Evolutionary conservation across 345 rosid genomes (phyloP).

Genomic region (Eutrema japonicum): DNA sequence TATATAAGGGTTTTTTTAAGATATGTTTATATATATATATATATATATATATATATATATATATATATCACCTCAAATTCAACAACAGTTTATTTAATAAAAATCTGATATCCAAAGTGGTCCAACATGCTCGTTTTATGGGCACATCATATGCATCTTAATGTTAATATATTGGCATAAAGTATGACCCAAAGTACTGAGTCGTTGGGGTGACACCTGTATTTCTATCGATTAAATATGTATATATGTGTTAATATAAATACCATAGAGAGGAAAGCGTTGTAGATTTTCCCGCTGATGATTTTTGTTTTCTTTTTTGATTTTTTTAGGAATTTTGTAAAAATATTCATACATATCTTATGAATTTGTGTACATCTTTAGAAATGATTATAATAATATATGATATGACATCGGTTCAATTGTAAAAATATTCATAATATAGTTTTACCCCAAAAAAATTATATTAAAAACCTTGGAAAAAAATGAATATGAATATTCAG

Average conservation of each 20-base stretch:
- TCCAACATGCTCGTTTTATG: slow-evolving; percentile 36
- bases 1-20: no score
- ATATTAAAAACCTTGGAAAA: not conserved
- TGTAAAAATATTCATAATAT: no score
- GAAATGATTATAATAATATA: not conserved
- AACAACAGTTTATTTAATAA: not conserved
- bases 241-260: not conserved
- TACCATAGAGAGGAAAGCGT: not conserved
- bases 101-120: slow-evolving; percentile 24
- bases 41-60: no score
- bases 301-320: not conserved
- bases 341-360: no score
- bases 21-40: no score
- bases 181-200: slow-evolving; percentile 9
- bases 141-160: slow-evolving; percentile 39
- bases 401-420: not conserved
- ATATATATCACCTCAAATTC: slow-evolving; percentile 14
- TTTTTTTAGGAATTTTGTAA: no score
- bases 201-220: slow-evolving; percentile 30
- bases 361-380: not conserved
- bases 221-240: not conserved
- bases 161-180: slow-evolving; percentile 22
- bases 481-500: not conserved
- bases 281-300: slow-evolving; percentile 18
- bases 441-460: no score